Evolutionary conservation across 2,329 filamentous ascomycete genomes (phyloP), one percentile per base, ranked within the genome.

Genomic region (Calonectria pseudoreteaudii): DNA sequence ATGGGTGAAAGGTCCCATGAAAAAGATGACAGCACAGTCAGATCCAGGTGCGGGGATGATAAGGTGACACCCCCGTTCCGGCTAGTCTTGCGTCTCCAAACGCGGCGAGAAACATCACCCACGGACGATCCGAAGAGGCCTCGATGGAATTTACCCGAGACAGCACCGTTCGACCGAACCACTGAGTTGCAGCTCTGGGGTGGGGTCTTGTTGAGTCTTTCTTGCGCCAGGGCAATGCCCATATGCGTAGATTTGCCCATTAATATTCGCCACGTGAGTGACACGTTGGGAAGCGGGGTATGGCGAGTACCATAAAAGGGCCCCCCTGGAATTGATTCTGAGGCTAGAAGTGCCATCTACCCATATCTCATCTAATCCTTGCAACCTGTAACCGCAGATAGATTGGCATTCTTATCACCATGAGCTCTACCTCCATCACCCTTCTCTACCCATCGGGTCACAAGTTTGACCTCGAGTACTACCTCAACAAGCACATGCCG

Each of bases 381-480:
- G 56, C 56, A 38, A 47, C 44, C 10, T 1, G 20, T 47, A 47
- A 23, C 20, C 44, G 4, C 36, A 16, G 36, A 3, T 16, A 38
- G 2, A 38, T 14, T 16, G 14, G 8, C n/a, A 28, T 34, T 20
- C 14, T 4, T 28, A 4, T 28, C 64, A 66, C 26, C 20, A 71
- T 71, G 68, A 34, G 26, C 4, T 20, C 60, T 23, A 13, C 2
- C 36, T 5, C 64, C 26, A 16, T 66, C 23, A 56, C 56, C 20
- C 56, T 71, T 49, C 60, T 53, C 31, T 71, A 71, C 60, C 60
- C 68, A 4, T 65, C 60, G 26, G 68, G 68, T 71, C 68, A 34
- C 49, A 41, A 30, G 16, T 71, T 71, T 41, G 68, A 71, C 49
- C 31, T 71, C 20, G 68, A 71, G 7, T 71, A 71, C 52, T 71